Evolutionary conservation across 2,329 filamentous ascomycete species (phyloP), one percentile per base, ranked within the genome.

Genomic region (Penicillium brasilianum): DNA sequence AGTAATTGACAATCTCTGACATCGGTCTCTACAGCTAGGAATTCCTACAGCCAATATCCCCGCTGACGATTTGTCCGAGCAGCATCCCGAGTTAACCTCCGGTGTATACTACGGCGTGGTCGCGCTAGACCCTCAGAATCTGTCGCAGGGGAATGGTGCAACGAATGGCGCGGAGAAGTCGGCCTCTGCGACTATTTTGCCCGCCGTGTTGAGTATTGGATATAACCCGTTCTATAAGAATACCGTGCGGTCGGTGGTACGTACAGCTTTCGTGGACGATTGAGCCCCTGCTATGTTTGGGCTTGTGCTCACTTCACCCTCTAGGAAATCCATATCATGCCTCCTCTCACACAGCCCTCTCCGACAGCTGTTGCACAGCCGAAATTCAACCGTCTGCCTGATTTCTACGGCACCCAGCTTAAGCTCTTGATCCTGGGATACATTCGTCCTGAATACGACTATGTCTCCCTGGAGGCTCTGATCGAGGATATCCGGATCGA

Each of bases 141-240:
- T 74, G 59, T 62, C 66, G 36, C 70, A 72, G 37, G 68, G 68
- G 28, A 59, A 60, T 55, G 54, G 66, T 3, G 56, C 46, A 1
- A 56, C 68, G 28, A 59, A 60, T 55, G 54, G 66, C 3, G 56
- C 46, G 1, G 57, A 55, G 13, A 53, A 53, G 37, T 44, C 62
- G 71, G 37, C 57, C 62, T 28, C 57, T 14, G 64, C 69, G 9
- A 72, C 68, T 18, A 82, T 95, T 59, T 92, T 89, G 77, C 92
- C 92, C 1, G 95, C 96, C 85, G 93, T 96, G 67, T 91, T 97
- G 89, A 92, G 88, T 63, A 94, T 97, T 67, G 95, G 95, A 48
- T 98, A 93, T 85, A 99, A 98, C 78, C 95, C 95, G 0, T 98
- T 93, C 80, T 99, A 97, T 85, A 93, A 93, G 76, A 98, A 99